These are phyloP conservation scores for Colletotrichum viniferum DNA, from an alignment of 2,329 filamentous ascomycete genomes.

Conservation along the genomic window DNA sequence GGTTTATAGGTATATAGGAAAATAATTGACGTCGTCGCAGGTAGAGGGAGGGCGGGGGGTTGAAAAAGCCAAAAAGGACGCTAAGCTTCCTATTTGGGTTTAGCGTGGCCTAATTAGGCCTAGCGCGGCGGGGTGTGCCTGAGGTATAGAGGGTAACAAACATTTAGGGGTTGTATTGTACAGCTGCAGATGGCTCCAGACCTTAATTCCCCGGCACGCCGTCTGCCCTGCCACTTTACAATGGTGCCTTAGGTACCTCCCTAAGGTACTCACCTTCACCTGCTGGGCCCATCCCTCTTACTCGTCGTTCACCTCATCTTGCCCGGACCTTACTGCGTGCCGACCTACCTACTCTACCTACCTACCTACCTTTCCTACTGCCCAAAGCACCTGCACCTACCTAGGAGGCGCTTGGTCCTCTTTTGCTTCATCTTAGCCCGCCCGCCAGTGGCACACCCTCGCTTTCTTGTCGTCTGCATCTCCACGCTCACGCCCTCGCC, in stretches of 20 bases:
- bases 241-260: neutral
- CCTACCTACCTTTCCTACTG: neutral
- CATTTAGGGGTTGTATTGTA: too few relatives aligned
- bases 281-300: neutral
- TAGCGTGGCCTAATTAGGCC: too few relatives aligned
- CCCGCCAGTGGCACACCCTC: constrained; percentile 8
- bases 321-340: neutral
- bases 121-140: too few relatives aligned
- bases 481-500: neutral
- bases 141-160: too few relatives aligned
- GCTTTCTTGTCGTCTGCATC: neutral
- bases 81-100: too few relatives aligned
- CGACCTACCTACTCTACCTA: neutral
- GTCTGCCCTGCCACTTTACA: neutral
- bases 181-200: neutral
- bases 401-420: constrained; percentile 14
- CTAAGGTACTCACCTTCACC: neutral
- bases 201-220: neutral
- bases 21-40: too few relatives aligned
- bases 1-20: too few relatives aligned
- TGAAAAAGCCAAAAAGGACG: too few relatives aligned
- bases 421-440: constrained; percentile 7
- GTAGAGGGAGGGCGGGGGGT: too few relatives aligned
- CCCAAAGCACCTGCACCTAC: neutral
- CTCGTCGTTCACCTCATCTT: neutral